These are phyloP conservation scores for Hamamelis virginiana DNA, from an alignment of 164 flowering plant genomes.

Conservation along the genomic window DNA sequence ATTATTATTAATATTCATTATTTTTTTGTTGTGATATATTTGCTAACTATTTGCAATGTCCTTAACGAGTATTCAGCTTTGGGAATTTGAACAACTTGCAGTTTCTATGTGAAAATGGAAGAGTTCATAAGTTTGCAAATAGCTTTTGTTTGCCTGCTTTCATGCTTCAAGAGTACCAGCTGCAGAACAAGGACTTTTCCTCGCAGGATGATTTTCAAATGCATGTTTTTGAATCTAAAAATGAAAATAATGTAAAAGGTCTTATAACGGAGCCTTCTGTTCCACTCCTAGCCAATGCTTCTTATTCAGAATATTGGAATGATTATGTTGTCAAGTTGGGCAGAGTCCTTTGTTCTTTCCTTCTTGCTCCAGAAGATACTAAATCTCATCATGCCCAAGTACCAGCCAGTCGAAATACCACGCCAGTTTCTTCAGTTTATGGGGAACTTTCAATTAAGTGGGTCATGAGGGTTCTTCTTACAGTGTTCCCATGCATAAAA, in stretches of 20 bases:
- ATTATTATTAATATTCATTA: background rate
- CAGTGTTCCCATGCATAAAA: constrained; percentile 80
- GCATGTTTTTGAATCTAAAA: constrained; percentile 22
- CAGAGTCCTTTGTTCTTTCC: constrained; percentile 70
- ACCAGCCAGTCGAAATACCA: constrained; percentile 37
- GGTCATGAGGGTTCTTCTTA: constrained; percentile 75
- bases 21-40: background rate
- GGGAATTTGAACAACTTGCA: constrained; percentile 90
- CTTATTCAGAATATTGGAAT: constrained; percentile 51
- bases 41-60: constrained; percentile 14
- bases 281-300: constrained; percentile 23
- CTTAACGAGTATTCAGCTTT: constrained; percentile 71
- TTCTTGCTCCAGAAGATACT: constrained; percentile 52
- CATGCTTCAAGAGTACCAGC: constrained; percentile 71
- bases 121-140: constrained; percentile 93
- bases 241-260: constrained; percentile 21
- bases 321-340: constrained; percentile 69
- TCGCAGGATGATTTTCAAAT: constrained; percentile 21
- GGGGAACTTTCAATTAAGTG: constrained; percentile 83
- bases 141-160: constrained; percentile 85
- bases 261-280: constrained; percentile 16
- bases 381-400: constrained; percentile 33
- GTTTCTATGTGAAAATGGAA: constrained; percentile 91
- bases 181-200: constrained; percentile 27
- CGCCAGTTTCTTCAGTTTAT: constrained; percentile 56